Base-by-base conservation (phyloP, 306 rosid genomes). In the Quercus variabilis region DNA sequence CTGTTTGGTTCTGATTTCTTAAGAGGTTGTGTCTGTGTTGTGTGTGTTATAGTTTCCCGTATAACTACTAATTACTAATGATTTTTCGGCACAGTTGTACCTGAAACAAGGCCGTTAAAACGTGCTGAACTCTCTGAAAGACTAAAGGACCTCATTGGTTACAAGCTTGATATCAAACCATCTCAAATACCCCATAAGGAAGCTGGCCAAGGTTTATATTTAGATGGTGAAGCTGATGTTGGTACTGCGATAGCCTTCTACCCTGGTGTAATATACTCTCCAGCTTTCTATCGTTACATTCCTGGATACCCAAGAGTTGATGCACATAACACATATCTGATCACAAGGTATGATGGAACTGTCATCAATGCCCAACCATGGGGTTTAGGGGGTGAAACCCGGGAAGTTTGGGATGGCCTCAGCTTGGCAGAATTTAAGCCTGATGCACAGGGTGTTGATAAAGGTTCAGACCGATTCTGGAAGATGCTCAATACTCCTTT, bases 261-360 rank as follows among this genome's bases (percentile, higher is more conserved):
- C 86, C 99, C 97, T 5, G 99, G 97, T 14, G 81, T 93, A 54
- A 81, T 91, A 79, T 95, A 93, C 78, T 87, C 88, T 73, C 99
- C 96, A 0, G 96, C 94, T 35, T 89, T 88, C 84, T 93, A 95
- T 84, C 96, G 90, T 10, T 90, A 89, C 74, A 91, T 93, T 85
- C 99, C 96, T 5, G 98, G 98, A 74, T 95, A 95, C 82, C 99
- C 98, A 3, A 91, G 83, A 81, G 96, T 91, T 30, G 90, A 86
- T 79, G 88, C 86, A 4, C 92, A 72, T 23, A 95, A 95, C 78
- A 85, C 98, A 3, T 90, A 93, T 93, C 78, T 95, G 90, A 95
- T 93, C 84, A 87, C 98, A 6, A 88, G 99, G 82, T 95, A 91
- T 52, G 97, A 95, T 10, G 96, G 91, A 23, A 87, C 79, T 76